Evolutionary conservation across 108 stramenopile genomes (phyloP), one percentile per base, ranked within the genome.

Genomic region (Nitzschia putrida): DNA sequence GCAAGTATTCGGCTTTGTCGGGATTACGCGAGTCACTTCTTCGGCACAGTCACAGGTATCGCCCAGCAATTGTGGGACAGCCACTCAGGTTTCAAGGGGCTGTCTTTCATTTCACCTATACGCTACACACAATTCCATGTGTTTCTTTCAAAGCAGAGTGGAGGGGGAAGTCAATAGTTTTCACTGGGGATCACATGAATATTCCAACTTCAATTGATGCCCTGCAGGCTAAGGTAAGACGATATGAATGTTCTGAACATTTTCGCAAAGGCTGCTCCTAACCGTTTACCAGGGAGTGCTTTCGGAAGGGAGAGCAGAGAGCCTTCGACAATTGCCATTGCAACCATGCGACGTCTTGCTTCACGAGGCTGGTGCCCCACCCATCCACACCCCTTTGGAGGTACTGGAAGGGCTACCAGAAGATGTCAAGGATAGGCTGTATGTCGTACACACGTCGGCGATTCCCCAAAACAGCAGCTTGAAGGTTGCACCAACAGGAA

Each of bases 71-170:
- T 43, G 90, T 95, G 22, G 94, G 94, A 43, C 80, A 86, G 51
- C 84, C 87, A 10, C 76, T 93, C 6, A 69, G 82, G 57, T 86
- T 89, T 55, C 85, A 86, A 58, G 91, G 91, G 7, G 88, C 85
- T 14, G 83, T 78, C 0, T 88, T 95, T 64, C 83, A 89, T 53
- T 95, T 95, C 67, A 88, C 87, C 20, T 92, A 95, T 68, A 83
- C 89, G 2, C 83, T 95, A 9, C 94, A 95, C 74, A 88, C 85
- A 26, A 91, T 95, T 54, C 94, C 94, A n/a, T 95, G 94, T 65
- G 69, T 95, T 51, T 89, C 88, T 18, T 91, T 95, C 68, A 81
- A 85, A 54, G 91, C 85, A 8, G 87, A 86, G 53, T 89, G 88
- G 85, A 69, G 88, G 41, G 88, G 87, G 7, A 76, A 84, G 50